phyloP scores from a whole-genome alignment of 495 filamentous ascomycete species.

The Usnea hakonensis region DNA sequence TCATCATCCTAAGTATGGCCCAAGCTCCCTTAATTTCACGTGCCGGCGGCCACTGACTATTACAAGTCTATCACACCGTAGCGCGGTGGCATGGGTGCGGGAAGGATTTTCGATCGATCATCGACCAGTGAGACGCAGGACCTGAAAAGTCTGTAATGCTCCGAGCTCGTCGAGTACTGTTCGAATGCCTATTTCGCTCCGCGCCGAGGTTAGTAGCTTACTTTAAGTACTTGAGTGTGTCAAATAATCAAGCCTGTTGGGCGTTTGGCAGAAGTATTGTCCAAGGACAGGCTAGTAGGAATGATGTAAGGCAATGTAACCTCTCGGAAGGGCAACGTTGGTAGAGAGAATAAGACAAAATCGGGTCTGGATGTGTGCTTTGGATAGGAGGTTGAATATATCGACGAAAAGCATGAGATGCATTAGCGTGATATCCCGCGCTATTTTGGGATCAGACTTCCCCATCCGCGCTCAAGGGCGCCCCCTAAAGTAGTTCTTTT shows the following conservation, averaged over 20 bases:
- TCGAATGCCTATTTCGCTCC: neutral
- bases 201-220: no score
- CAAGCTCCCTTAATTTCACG: slow-evolving; percentile 14
- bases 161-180: neutral
- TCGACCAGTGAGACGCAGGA: neutral
- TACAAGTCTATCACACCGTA: slow-evolving; percentile 2
- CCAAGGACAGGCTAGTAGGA: neutral
- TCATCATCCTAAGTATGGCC: no score
- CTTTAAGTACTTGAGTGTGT: neutral
- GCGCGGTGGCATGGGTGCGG: slow-evolving; percentile 16
- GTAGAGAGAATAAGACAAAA: no score
- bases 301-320: no score
- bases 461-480: neutral
- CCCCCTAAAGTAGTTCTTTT: no score
- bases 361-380: slow-evolving; percentile 1
- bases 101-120: slow-evolving; percentile 10
- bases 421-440: slow-evolving; percentile 14
- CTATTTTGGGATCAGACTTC: slow-evolving; percentile 7
- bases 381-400: neutral
- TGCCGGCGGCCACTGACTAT: slow-evolving; percentile 5
- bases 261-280: neutral
- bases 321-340: neutral
- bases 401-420: slow-evolving; percentile 13
- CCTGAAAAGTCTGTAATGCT: no score
- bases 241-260: neutral